Evolutionary conservation across 495 filamentous ascomycete species (phyloP).

Genomic region (Penicillium antarcticum): DNA sequence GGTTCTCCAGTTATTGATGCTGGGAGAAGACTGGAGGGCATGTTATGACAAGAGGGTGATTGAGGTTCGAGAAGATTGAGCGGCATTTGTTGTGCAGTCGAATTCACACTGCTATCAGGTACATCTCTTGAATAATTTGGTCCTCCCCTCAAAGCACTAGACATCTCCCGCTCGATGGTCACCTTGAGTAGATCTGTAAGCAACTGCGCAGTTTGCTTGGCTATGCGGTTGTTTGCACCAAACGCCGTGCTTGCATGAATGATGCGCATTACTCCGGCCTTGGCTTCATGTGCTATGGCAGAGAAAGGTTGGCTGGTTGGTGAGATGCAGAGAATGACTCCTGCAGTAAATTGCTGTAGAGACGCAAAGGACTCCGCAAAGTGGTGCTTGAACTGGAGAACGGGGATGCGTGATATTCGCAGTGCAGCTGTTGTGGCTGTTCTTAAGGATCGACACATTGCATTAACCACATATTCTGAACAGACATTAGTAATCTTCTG

Average conservation of each 20-base stretch:
- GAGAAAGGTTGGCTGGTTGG: slow-evolving; percentile 17
- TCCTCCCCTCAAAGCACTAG: slow-evolving; percentile 5
- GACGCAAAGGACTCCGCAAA: slow-evolving; percentile 17
- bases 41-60: not conserved
- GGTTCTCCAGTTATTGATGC: not conserved
- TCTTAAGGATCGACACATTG: slow-evolving; percentile 9
- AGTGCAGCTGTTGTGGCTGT: slow-evolving; percentile 17
- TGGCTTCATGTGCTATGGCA: slow-evolving; percentile 14
- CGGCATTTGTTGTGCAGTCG: not conserved
- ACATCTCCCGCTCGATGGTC: slow-evolving; percentile 16
- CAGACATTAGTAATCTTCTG: not conserved
- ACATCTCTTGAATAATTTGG: no score
- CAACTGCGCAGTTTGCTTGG: slow-evolving; percentile 19
- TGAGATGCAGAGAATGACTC: slow-evolving; percentile 21
- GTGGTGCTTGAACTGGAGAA: slow-evolving; percentile 16
- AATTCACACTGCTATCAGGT: not conserved
- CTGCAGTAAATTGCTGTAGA: slow-evolving; percentile 18
- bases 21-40: not conserved
- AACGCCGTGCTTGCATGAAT: slow-evolving; percentile 14
- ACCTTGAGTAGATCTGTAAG: slow-evolving; percentile 17
- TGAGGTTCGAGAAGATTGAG: not conserved
- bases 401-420: slow-evolving; percentile 17
- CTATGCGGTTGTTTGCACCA: slow-evolving; percentile 14
- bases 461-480: slow-evolving; percentile 9
- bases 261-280: slow-evolving; percentile 16